Evolutionary conservation across 2,329 filamentous ascomycete genomes (phyloP), one percentile per base, ranked within the genome.

Genomic region (Samsoniella hepiali): DNA sequence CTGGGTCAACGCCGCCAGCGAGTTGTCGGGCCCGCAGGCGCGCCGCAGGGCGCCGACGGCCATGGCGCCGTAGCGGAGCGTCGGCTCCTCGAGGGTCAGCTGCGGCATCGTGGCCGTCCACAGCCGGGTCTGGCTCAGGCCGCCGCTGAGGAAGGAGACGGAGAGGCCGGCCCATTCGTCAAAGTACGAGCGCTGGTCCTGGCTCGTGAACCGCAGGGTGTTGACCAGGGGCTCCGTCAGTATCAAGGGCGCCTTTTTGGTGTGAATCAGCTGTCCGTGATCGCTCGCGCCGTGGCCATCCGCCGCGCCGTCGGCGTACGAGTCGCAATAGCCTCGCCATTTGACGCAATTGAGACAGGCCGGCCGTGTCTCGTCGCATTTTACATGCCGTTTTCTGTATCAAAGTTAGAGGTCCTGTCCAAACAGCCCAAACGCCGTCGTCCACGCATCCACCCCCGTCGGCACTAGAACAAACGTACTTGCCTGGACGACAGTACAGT

Each of bases 41-140:
- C 72, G 75, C 29, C 75, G 73, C 13, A 79, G 64, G 3, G 77
- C 77, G 0, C 77, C 77, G 15, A 79, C 72, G 7, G 76, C 75
- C 72, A 79, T 78, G 58, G 77, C 77, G 3, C 72, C 77, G 49
- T 75, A 76, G 31, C 77, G 70, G 6, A 79, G 65, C 0, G 73
- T 74, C 7, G 72, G 69, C 63, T 78, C 76, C 57, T 77, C 71
- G 1, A 76, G 64, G 1, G 74, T 76, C 11, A 78, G 68, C 54
- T 78, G 76, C 0, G 76, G 76, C 72, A 78, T 78, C 1, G 75
- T 78, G 2, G 70, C 69, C 17, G 73, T 77, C 77, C 77, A 79
- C 36, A 79, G 67, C 15, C 71, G 67, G 4, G 75, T 72, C 29
- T 73, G 70, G 55, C 65, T 69, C 3, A 78, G 65, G 27, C 73